Evolutionary conservation across 306 rosid genomes (phyloP), one percentile per base, ranked within the genome.

Genomic region (Cicer pinnatifidum): DNA sequence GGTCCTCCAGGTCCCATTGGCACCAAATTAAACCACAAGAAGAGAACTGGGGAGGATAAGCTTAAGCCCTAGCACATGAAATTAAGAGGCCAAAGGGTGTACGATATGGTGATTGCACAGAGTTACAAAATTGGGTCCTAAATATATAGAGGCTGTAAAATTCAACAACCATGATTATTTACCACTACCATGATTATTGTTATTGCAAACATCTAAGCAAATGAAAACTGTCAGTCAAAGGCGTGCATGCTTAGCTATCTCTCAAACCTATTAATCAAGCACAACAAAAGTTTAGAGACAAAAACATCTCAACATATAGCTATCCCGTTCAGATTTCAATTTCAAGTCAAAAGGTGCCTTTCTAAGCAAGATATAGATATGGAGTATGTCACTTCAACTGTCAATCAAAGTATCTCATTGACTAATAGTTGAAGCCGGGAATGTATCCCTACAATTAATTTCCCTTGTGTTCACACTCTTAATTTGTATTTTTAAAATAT

Each of bases 1-100:
- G 80, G 75, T 37, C 87, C 38, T 0, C 89, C 88, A 16, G 86
- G 85, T 74, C 87, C 90, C 96, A 89, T 89, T 12, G 39, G n/a
- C 50, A 9, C 39, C 12, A 54, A 57, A 43, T 53, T 9, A 17
- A 17, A 40, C 70, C 7, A 3, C 67, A 6, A 52, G 71, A 56
- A 35, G 33, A 53, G 12, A 51, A 9, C 8, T 1, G 1, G 4
- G 19, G 51, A 61, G 10, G 61, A 65, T 70, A 54, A 77, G 78
- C 35, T 28, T 5, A 8, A 35, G 53, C 67, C 2, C 1, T 41
- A 40, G 58, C 9, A 19, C 20, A 66, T 5, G 50, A 28, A 58
- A 59, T 1, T 9, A 15, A 8, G 78, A 72, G 8, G n/a, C 11
- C 44, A 37, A 58, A n/a, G 19, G 19, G 9, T 59, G 15, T 28